Evolutionary conservation across 108 stramenopile genomes (phyloP), one percentile per base, ranked within the genome.

Genomic region (Conticribra weissflogii): DNA sequence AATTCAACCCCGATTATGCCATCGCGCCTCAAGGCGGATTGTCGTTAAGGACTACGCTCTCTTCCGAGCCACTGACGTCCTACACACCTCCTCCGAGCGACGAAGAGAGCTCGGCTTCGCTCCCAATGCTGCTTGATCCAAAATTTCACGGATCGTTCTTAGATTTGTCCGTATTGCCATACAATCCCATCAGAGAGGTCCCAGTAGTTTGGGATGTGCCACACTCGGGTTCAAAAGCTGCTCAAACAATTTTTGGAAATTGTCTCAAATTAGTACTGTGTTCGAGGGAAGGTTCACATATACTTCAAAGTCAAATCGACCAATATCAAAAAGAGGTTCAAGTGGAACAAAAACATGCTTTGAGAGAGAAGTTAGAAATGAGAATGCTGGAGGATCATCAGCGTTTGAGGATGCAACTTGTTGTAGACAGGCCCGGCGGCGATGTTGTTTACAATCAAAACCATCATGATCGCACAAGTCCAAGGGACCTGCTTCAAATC

Each of bases 221-320:
- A 15, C 55, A 9, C 8, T 45, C 15, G 15, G 12, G 15, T 14
- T n/a, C n/a, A n/a, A n/a, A n/a, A n/a, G n/a, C n/a, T n/a, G n/a
- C n/a, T n/a, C n/a, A 67, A 47, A 33, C 33, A 9, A 48, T 76
- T 0, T 66, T 76, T 9, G 74, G 74, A 15, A 59, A 54, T 47
- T 76, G 74, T 18, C 48, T 76, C 21, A 67, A 68, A 16, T 34
- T 76, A 21, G 74, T 76, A 19, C 74, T 68, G 45, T 76, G 74
- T 34, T 54, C 70, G 0, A 58, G 47, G 30, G 32, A 27, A 18
- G 52, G 74, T 22, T 29, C 22, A 23, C 34, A 76, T 3, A 21
- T 66, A 8, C 45, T 61, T 8, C 18, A 3, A 32, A 56, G 32
- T 32, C 58, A 76, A 32, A n/a, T 29, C 44, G 19, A 66, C 24